phyloP scores from a whole-genome alignment of 2,329 filamentous ascomycete species.

The Helotiales sp. region DNA sequence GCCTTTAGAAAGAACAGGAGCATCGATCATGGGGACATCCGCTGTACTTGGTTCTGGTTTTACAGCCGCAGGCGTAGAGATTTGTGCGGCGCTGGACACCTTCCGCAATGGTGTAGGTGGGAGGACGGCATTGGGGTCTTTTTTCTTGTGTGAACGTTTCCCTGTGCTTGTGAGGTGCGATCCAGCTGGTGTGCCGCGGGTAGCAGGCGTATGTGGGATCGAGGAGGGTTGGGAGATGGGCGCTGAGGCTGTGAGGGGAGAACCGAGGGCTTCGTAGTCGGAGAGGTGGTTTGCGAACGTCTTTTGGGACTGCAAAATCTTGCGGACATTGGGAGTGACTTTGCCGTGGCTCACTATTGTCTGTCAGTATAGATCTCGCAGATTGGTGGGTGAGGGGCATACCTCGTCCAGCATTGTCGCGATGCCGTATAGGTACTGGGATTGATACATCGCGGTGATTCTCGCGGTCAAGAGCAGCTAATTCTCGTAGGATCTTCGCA shows the following conservation, averaged over 20 bases:
- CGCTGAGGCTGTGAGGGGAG: conserved; percentile 42
- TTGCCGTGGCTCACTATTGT: conserved; percentile 33
- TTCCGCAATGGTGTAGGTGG: conserved; percentile 22
- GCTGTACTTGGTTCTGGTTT: conserved; percentile 34
- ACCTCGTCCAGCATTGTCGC: conserved; percentile 44
- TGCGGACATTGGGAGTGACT: conserved; percentile 58
- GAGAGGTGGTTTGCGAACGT: conserved; percentile 82
- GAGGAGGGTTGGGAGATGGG: conserved; percentile 30
- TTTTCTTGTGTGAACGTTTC: conserved; percentile 33
- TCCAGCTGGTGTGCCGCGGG: conserved; percentile 27
- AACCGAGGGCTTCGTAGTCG: conserved; percentile 67
- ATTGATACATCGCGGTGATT: conserved; percentile 73
- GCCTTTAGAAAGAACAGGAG: conserved; percentile 23
- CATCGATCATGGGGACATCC: conserved; percentile 40
- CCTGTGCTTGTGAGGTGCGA: conserved; percentile 27
- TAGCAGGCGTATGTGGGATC: conserved; percentile 11
- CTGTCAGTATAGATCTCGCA: not conserved
- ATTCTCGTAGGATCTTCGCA: conserved; percentile 75
- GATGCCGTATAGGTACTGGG: conserved; percentile 59
- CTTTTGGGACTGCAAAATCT: conserved; percentile 78
- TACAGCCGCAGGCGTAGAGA: conserved; percentile 11
- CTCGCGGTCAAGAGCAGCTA: conserved; percentile 81
- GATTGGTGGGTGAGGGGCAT: conserved; percentile 6
- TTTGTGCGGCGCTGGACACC: conserved; percentile 17
- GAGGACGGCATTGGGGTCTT: conserved; percentile 21